phyloP scores from a whole-genome alignment of 768 basidiomycete species.

The Lactifluus volemus region DNA sequence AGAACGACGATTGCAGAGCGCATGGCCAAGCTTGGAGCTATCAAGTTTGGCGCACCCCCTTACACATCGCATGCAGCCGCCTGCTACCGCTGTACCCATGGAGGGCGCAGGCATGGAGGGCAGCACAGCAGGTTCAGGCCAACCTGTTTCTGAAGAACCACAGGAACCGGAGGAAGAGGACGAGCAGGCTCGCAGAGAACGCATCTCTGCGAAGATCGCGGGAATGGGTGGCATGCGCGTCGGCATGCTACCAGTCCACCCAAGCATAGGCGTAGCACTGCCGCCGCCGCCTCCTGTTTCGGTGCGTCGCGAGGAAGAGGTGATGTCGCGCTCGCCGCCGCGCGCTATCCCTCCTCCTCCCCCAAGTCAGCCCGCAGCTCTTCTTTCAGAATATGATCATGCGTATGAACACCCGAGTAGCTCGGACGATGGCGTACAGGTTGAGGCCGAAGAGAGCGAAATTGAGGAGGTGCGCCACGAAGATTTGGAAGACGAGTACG shows the following conservation, averaged over 20 bases:
- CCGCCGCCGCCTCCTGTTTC: conserved; percentile 1
- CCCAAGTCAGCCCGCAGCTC: conserved; percentile 27
- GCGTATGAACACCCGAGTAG: conserved; percentile 31
- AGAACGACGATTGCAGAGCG: conserved; percentile 78
- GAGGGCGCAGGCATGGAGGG: conserved; percentile 19
- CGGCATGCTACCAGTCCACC: conserved; percentile 40
- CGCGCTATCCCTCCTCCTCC: conserved; percentile 23
- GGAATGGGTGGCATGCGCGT: conserved; percentile 51
- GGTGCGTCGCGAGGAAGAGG: conserved; percentile 7
- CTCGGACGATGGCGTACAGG: conserved; percentile 54
- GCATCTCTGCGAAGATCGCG: conserved; percentile 46
- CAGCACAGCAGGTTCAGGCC: conserved; percentile 21
- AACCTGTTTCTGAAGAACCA: conserved; percentile 20
- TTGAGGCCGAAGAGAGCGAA: conserved; percentile 67
- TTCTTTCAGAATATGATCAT: conserved; percentile 35
- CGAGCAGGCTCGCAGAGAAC: conserved; percentile 44
- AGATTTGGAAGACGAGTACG: conserved; percentile 31
- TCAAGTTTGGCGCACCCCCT: conserved; percentile 68
- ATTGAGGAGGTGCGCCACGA: conserved; percentile 57
- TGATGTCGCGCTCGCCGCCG: conserved; percentile 26
- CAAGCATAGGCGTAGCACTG: background rate
- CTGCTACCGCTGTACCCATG: conserved; percentile 24
- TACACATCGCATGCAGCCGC: conserved; percentile 30
- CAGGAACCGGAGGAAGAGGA: conserved; percentile 42
- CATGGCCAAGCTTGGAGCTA: conserved; percentile 90